A percentile compares a stretch with the other conserved stretches of the same genome.
phyloP scores from a whole-genome alignment of 225 moss, liverwort and hornwort genomes.

The Pseudoscleropodium purum region DNA sequence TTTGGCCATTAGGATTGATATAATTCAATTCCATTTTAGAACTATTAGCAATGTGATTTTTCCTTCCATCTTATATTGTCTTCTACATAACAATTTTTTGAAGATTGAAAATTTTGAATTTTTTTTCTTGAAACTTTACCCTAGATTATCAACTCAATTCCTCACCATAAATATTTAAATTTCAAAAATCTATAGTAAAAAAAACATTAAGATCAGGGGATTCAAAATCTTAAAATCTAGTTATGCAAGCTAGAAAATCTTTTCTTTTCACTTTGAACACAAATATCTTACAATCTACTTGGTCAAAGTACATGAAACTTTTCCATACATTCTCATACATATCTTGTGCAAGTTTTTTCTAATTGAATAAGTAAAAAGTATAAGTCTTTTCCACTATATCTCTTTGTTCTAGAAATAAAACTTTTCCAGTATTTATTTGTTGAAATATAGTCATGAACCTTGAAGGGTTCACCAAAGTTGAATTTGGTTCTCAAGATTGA shows the following conservation, averaged over 20 bases:
- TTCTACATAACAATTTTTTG: not conserved
- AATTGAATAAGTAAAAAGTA: not conserved
- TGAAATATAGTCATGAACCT: not conserved
- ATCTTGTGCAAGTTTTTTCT: not conserved
- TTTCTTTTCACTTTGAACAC: not conserved
- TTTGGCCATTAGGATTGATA: not conserved
- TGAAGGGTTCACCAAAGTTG: rapidly evolving
- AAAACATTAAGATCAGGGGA: not conserved
- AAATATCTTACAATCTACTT: not conserved
- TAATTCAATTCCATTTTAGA: not conserved
- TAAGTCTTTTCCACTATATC: not conserved
- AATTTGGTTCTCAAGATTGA: not conserved
- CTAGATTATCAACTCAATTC: not conserved
- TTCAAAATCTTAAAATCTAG: not conserved
- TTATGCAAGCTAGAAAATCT: not conserved
- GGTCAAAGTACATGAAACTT: not conserved
- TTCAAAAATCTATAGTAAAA: not conserved
- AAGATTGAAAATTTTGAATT: not conserved
- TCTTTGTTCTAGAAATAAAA: not conserved
- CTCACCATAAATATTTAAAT: not conserved
- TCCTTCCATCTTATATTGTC: not conserved
- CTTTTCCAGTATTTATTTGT: not conserved
- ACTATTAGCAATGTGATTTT: not conserved
- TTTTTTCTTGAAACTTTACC: too few species aligned
- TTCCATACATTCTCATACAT: not conserved